Conservation (phyloP, 345 rosid genomes). For the Nephelium lappaceum region DNA sequence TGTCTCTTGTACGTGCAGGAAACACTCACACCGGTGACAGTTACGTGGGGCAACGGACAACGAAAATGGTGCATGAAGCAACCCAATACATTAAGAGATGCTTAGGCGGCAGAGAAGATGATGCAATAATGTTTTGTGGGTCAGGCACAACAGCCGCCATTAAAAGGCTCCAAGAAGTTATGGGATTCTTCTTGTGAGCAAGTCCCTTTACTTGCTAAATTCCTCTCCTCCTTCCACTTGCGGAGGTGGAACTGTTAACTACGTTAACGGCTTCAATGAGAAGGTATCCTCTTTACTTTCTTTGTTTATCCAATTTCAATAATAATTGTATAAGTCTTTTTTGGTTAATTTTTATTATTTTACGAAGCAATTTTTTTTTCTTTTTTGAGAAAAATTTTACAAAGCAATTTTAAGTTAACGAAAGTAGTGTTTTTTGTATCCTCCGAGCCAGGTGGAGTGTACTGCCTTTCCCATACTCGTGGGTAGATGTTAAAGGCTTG, state of each 20-base stretch:
- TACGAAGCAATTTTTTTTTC: too few species aligned
- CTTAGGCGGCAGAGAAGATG: constrained; percentile 49
- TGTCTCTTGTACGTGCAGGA: constrained; percentile 28
- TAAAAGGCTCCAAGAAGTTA: constrained; percentile 61
- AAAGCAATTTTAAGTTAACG: too few species aligned
- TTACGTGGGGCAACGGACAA: constrained; percentile 52
- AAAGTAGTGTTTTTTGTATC: too few species aligned
- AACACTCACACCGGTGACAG: constrained; percentile 64
- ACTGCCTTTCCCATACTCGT: too few species aligned
- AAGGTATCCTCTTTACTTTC: constrained; percentile 31
- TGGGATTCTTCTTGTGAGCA: constrained; percentile 58
- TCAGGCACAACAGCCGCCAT: constrained; percentile 60
- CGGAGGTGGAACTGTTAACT: constrained; percentile 66
- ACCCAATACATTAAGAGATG: constrained; percentile 47
- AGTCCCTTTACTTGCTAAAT: constrained; percentile 42
- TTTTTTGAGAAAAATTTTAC: too few species aligned
- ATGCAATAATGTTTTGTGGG: constrained; percentile 57
- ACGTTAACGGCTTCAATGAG: constrained; percentile 58
- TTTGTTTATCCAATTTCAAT: too few species aligned
- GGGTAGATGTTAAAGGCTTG: too few species aligned
- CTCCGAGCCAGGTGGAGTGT: too few species aligned
- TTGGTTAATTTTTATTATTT: too few species aligned
- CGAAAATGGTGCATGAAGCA: constrained; percentile 54
- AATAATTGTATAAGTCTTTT: too few species aligned
- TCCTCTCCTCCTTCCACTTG: constrained; percentile 62